Percentiles rank a stretch among this genome's conserved stretches.
These are phyloP conservation scores for Leishmania tropica DNA, from an alignment of 208 protist species.

Conservation along the genomic window DNA sequence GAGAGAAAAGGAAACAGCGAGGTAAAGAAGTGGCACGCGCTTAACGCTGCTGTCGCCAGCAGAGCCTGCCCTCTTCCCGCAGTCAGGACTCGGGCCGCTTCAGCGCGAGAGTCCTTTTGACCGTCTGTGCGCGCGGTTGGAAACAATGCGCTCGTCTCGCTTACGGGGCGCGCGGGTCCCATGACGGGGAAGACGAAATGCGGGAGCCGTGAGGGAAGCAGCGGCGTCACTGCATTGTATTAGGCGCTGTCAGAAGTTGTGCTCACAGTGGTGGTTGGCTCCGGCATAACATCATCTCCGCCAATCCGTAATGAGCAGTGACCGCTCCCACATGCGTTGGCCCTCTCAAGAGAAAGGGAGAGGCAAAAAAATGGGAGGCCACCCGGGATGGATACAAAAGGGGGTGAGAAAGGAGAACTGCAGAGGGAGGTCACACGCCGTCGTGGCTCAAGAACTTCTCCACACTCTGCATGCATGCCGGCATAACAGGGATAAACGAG, in stretches of 20 bases:
- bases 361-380: not conserved
- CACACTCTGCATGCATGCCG: not conserved
- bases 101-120: not conserved
- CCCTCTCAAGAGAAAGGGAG: not conserved
- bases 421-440: not conserved
- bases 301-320: not conserved
- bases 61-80: not conserved
- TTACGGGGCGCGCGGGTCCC: not conserved
- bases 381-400: not conserved
- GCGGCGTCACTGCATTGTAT: not conserved
- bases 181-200: not conserved
- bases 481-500: not conserved
- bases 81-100: not conserved
- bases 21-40: not conserved
- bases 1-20: not conserved
- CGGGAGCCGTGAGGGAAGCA: not conserved
- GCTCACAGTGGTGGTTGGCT: not conserved
- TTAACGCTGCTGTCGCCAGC: not conserved
- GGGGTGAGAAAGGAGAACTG: not conserved
- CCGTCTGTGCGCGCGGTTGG: not conserved
- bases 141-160: not conserved
- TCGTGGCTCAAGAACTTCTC: not conserved
- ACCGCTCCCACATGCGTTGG: not conserved
- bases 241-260: not conserved
- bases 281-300: not conserved